Conservation (phyloP, 495 filamentous ascomycete genomes). For the Sordaria brevicollis region DNA sequence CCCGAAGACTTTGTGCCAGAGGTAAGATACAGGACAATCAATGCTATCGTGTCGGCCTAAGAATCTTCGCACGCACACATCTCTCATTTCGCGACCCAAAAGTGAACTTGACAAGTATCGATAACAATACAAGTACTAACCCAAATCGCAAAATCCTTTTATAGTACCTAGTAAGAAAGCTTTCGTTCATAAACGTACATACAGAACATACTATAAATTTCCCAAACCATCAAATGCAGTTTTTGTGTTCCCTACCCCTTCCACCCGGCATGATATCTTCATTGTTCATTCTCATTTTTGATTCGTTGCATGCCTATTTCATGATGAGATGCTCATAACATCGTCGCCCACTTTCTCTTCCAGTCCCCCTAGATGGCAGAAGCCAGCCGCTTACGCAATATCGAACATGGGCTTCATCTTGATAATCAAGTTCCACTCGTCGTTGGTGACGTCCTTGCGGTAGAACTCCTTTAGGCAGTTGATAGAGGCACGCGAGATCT, state of each 20-base stretch:
- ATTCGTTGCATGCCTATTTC: background rate
- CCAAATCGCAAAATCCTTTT: background rate
- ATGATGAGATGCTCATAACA: background rate
- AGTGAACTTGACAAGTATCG: too few species aligned
- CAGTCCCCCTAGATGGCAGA: background rate
- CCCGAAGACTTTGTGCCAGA: too few species aligned
- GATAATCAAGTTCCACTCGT: slow-evolving; percentile 87
- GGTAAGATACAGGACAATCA: too few species aligned
- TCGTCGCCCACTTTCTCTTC: background rate
- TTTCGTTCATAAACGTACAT: background rate
- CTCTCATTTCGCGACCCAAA: too few species aligned
- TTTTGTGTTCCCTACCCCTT: background rate
- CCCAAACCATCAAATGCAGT: background rate
- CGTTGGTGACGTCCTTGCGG: slow-evolving; percentile 76
- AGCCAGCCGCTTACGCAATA: slow-evolving; percentile 42
- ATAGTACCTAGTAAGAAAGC: background rate
- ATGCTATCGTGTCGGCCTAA: too few species aligned
- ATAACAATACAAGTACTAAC: background rate
- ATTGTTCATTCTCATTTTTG: background rate
- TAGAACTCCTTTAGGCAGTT: slow-evolving; percentile 97
- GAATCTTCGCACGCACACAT: too few species aligned
- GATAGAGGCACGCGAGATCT: slow-evolving; percentile 79
- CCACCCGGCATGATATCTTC: too few species aligned
- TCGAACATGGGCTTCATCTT: slow-evolving; percentile 93
- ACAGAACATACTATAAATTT: background rate